These are phyloP conservation scores for Barnettozyma sp. DNA, from an alignment of 805 yeast species.

Conservation along the genomic window DNA sequence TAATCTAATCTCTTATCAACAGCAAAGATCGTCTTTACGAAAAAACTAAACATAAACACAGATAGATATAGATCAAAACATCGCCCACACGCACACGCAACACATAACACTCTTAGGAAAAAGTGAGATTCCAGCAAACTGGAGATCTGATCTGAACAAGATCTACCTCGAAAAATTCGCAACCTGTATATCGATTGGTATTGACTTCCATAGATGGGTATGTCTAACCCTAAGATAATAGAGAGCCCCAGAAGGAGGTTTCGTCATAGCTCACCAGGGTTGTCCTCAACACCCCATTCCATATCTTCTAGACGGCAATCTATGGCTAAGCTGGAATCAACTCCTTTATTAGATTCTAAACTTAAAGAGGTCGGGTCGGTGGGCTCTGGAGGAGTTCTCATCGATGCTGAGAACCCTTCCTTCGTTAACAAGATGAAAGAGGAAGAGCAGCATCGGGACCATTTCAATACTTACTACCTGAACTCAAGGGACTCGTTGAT, in stretches of 20 bases:
- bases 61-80: too few relatives aligned
- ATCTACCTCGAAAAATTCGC: too few relatives aligned
- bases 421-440: slow-evolving; percentile 11
- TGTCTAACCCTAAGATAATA: slow-evolving; percentile 3
- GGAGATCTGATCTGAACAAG: too few relatives aligned
- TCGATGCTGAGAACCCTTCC: slow-evolving; percentile 14
- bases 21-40: too few relatives aligned
- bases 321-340: slow-evolving; percentile 2
- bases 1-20: too few relatives aligned
- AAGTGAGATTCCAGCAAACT: too few relatives aligned
- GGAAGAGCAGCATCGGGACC: slow-evolving; percentile 3
- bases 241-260: background rate
- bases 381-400: slow-evolving; percentile 5
- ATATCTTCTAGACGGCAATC: slow-evolving; percentile 2
- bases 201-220: background rate
- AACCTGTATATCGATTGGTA: background rate
- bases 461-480: slow-evolving; percentile 1
- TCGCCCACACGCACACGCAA: too few relatives aligned
- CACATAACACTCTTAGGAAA: too few relatives aligned
- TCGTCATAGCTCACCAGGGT: background rate
- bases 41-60: too few relatives aligned
- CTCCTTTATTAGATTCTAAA: slow-evolving; percentile 1
- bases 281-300: slow-evolving; percentile 1
- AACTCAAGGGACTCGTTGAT: slow-evolving; percentile 9
- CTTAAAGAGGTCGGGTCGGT: background rate